Base-by-base conservation (phyloP, 176 grass and related monocot genomes). In the Musa acuminata region DNA sequence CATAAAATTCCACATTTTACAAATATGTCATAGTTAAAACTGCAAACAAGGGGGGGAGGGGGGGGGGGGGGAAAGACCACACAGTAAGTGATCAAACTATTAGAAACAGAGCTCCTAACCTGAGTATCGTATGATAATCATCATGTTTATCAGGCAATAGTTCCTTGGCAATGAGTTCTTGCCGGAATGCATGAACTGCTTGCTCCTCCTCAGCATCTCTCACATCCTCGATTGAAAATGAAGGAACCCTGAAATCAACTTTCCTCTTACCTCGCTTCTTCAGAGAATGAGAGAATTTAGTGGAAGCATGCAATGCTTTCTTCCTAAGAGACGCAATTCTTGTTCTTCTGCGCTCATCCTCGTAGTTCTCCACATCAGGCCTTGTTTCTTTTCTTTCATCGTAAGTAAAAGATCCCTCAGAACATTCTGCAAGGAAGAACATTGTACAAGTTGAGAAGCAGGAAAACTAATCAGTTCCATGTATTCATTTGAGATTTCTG, bases 141-240 rank as follows among this genome's bases (percentile, higher is more conserved):
- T 99, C 91, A 63, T 95, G 87, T 64, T 84, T 99, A 26, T 95
- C 96, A 4, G 96, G 79, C 55, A 95, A 82, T 71, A 99, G 76
- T 52, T 86, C 78, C 12, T 87, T 86, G 11, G 89, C 65, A 51
- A 78, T 77, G 59, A 99, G 91, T 0, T 79, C 85, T 51, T 95
- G 91, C 9, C 87, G 85, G 82, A 99, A 95, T 11, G 86, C 79
- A 71, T 78, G n/a, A 19, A 99, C 96, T 19, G 88, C 84, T 68
- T 83, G 91, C 82, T 99, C 96, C 87, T 99, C 96, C 53, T 89
- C 96, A 14, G 96, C 88, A 53, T 95, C 91, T 52, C 96, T 86
- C 53, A 99, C 82, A 76, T 99, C 96, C 82, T 99, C 96, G 52
- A 98, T 94, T 27, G 95, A 89, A 73, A 95, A 89, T 19, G 96